Evolutionary conservation across 1,284 basidiomycete species (phyloP), one percentile per base, ranked within the genome.

Genomic region (Rhodotorula sp.): DNA sequence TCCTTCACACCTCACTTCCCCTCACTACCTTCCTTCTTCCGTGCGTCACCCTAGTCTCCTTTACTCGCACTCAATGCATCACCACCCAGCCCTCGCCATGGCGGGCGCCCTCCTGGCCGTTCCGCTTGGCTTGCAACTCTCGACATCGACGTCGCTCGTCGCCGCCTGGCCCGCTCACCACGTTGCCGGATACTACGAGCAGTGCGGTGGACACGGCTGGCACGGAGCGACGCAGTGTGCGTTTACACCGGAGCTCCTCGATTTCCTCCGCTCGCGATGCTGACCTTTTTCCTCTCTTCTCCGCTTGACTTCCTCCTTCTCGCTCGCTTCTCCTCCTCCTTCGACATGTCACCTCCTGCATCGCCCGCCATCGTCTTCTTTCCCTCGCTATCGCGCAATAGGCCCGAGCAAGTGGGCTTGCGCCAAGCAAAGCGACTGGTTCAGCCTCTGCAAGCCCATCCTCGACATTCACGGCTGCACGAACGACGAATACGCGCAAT

Each of bases 401-500:
- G 55, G 55, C 37, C 55, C 55, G 6, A 7, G 5, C 4, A 40
- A 40, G 24, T 57, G 55, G 55, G 55, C 55, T 26, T 57, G 55
- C 30, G 24, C 18, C 34, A 40, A 44, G 7, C 16, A 24, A 37
- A 57, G 40, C 11, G 55, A 57, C 37, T 57, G n/a, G 37, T 57
- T 40, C 55, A 40, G 37, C 37, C 55, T 26, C 24, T 57, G 55
- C 37, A 24, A 26, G 24, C 24, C 37, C n/a, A 44, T n/a, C 37
- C 55, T 57, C 55, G 55, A 57, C 55, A 22, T 16, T 15, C 22
- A 40, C 34, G 55, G 55, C 13, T 57, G 55, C 37, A 57, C 37
- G 37, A 57, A 57, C 55, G n/a, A n/a, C 55, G 55, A 44, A 5
- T 57, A 40, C 37, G 34, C 55, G 11, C 55, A 57, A 37, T 57